Conservation (phyloP, 305 asterid genomes). For the Fraxinus velutina region DNA sequence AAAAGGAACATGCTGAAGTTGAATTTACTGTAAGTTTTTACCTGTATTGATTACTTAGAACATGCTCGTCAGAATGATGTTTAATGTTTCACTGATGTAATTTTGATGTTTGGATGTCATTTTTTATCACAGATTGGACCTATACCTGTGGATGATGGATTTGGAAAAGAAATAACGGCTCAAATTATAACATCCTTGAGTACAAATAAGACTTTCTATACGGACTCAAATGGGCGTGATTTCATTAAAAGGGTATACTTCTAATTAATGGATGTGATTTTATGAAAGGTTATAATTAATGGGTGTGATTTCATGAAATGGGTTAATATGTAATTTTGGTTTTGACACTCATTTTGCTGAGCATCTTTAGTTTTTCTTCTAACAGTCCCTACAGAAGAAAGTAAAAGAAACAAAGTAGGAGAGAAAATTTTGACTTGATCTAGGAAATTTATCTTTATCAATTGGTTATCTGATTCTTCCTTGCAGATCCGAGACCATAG, state of each 20-base stretch:
- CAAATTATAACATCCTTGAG: constrained; percentile 56
- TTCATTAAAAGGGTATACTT: constrained; percentile 61
- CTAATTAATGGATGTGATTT: constrained; percentile 61
- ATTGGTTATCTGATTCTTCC: constrained; percentile 14
- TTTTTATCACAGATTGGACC: constrained; percentile 65
- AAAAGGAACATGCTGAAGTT: constrained; percentile 72
- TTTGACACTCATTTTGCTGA: constrained; percentile 12
- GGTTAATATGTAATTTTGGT: constrained; percentile 28
- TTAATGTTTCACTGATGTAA: constrained; percentile 12
- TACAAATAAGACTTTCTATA: constrained; percentile 62
- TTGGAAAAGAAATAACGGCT: constrained; percentile 71
- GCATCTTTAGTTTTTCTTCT: background rate
- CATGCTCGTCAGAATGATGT: constrained; percentile 8
- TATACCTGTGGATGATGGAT: constrained; percentile 73
- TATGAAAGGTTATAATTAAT: constrained; percentile 54
- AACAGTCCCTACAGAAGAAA: background rate
- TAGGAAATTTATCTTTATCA: constrained; percentile 9
- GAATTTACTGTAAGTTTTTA: constrained; percentile 63
- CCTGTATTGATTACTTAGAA: constrained; percentile 10
- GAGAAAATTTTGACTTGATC: constrained; percentile 2
- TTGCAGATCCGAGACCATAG: constrained; percentile 64
- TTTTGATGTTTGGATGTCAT: constrained; percentile 24
- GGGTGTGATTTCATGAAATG: constrained; percentile 70
- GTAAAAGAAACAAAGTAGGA: background rate
- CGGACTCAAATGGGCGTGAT: constrained; percentile 84